Base-by-base conservation (phyloP, 768 basidiomycete genomes). In the Hortiboletus flavorubellus region DNA sequence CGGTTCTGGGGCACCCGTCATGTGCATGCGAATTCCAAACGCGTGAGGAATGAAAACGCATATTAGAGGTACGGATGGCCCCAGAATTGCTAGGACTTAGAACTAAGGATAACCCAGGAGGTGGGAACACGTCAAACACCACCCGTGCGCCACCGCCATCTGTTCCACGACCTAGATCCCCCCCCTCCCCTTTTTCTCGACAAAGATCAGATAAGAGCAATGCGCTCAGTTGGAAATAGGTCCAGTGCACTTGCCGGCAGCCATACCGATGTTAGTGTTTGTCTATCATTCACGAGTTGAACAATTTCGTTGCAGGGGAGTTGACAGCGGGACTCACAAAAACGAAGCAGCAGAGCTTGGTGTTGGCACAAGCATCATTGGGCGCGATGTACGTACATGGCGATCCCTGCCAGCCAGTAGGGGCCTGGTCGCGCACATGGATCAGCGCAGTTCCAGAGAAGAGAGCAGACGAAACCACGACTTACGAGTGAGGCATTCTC, bases 271-370 rank as follows among this genome's bases (percentile, higher is more conserved):
- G 2, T 26, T 26, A 26, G 3, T 26, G 26, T 26, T 26, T 5
- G 5, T 5, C 26, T 26, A 15, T 35, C 5, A 33, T 6, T n/a
- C 11, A 21, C 18, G 11, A 41, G 48, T 53, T 21, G 53, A 35
- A 53, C n/a, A 21, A 40, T 9, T 11, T 40, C 16, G 3, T 23
- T 37, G 26, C 21, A 21, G 21, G 21, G 21, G 21, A 21, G 21
- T 21, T 21, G 21, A 21, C 21, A 21, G 21, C 21, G 21, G 21
- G 21, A 21, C 21, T 21, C 21, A 21, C 21, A 2, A 21, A 21
- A 21, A 21, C 21, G 21, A 21, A 21, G 31, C 58, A 59, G 18
- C 58, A 59, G 18, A 59, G 12, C 23, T 59, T 47, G n/a, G 31
- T 53, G 34, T 43, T 18, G 10, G 35, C 5, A 35, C 58, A 54